Evolutionary conservation across 805 yeast genomes (phyloP).

Genomic region (Cyberlindnera bimundalis): DNA sequence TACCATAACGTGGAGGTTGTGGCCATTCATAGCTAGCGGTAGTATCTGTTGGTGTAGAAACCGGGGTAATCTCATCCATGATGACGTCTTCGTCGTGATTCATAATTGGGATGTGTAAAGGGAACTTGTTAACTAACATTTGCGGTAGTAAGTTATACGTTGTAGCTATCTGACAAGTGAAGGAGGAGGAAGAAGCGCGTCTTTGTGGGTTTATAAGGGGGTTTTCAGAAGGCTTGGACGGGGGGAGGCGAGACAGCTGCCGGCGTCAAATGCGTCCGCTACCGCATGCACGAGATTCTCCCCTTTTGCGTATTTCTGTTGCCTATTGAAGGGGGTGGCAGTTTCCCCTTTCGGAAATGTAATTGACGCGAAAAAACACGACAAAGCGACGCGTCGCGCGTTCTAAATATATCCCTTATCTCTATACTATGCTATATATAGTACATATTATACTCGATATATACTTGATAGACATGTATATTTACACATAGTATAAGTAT

Average conservation of each 20-base stretch:
- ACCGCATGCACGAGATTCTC: no score
- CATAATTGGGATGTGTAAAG: slow-evolving; percentile 13
- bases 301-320: neutral
- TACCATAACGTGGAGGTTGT: slow-evolving; percentile 23
- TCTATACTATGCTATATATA: no score
- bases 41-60: slow-evolving; percentile 27
- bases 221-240: no score
- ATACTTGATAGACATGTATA: no score
- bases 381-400: slow-evolving; percentile 3
- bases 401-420: neutral
- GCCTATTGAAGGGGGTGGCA: neutral
- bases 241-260: no score
- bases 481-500: no score
- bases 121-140: slow-evolving; percentile 22
- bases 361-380: slow-evolving; percentile 2
- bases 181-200: neutral
- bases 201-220: neutral
- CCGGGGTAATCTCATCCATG: slow-evolving; percentile 24
- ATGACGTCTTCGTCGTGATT: slow-evolving; percentile 15
- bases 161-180: neutral
- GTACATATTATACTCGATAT: no score
- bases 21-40: slow-evolving; percentile 14
- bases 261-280: no score
- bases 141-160: no score
- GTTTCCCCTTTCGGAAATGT: slow-evolving; percentile 1